Evolutionary conservation across 805 yeast species (phyloP).

Genomic region (Lachancea nothofagi): DNA sequence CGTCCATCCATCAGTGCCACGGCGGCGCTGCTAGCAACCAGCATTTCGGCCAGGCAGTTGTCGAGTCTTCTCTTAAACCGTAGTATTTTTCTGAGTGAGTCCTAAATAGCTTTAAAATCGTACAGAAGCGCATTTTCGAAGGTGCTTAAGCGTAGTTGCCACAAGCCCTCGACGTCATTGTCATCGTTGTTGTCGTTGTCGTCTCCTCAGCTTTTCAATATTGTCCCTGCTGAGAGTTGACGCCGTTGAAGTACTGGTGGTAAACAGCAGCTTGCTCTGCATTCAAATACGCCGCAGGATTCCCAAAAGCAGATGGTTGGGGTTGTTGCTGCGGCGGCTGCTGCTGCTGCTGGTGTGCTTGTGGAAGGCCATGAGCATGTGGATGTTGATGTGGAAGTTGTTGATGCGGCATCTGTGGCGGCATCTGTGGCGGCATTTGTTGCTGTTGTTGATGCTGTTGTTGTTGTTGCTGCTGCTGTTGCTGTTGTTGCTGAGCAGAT

Average conservation of each 20-base stretch:
- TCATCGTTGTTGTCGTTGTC: conserved; percentile 2
- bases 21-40: no score
- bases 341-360: conserved; percentile 16
- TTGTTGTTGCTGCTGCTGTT: conserved; percentile 2
- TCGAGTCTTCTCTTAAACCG: no score
- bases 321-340: conserved; percentile 21
- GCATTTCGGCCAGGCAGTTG: no score
- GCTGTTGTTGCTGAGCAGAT: conserved; percentile 2
- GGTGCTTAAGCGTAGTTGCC: no score
- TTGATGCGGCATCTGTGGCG: conserved; percentile 3
- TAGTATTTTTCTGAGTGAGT: no score
- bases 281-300: conserved; percentile 37
- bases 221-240: conserved; percentile 56
- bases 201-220: conserved; percentile 22
- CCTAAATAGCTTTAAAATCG: no score
- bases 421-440: conserved; percentile 1
- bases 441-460: conserved; percentile 1
- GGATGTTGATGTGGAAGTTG: conserved; percentile 31
- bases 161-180: no score
- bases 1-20: no score
- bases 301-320: conserved; percentile 12
- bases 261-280: conserved; percentile 53
- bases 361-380: conserved; percentile 19
- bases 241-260: conserved; percentile 56
- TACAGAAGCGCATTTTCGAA: no score